A percentile compares a stretch with the other conserved stretches of the same genome.
These are phyloP conservation scores for Phytophthora chlamydospora DNA, from an alignment of 352 stramenopile species.

Conservation along the genomic window DNA sequence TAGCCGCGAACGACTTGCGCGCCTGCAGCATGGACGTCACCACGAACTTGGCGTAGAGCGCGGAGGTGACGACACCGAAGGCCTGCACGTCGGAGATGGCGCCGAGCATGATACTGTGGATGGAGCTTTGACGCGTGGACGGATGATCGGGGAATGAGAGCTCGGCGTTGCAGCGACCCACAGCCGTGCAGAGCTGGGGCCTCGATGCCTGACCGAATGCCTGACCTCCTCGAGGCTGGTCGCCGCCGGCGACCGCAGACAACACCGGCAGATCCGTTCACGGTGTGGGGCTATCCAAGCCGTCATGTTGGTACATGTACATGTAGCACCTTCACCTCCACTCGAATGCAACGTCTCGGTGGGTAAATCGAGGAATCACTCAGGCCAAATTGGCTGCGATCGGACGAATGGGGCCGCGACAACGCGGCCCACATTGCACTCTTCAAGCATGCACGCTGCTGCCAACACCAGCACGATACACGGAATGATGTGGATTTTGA, in stretches of 20 bases:
- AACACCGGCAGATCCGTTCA: no score
- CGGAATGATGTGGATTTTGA: slow-evolving; percentile 13
- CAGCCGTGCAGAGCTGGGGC: slow-evolving; percentile 8
- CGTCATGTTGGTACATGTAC: no score
- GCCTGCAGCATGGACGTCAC: slow-evolving; percentile 54
- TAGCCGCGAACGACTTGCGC: slow-evolving; percentile 49
- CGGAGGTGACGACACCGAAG: slow-evolving; percentile 35
- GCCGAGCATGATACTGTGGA: slow-evolving; percentile 18
- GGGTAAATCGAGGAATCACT: no score
- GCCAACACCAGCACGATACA: no score
- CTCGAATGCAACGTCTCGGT: slow-evolving; percentile 9
- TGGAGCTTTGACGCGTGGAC: slow-evolving; percentile 10
- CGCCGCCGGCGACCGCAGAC: no score
- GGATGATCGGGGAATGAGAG: slow-evolving; percentile 20
- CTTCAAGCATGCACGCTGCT: not conserved
- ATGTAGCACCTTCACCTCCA: no score
- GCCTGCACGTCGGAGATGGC: slow-evolving; percentile 34
- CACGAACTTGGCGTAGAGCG: slow-evolving; percentile 73
- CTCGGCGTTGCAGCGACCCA: not conserved
- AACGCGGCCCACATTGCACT: not conserved
- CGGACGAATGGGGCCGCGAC: slow-evolving; percentile 9
- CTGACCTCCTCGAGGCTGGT: slow-evolving; percentile 13
- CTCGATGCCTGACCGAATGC: slow-evolving; percentile 18
- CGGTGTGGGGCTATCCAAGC: no score
- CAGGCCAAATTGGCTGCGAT: no score